These are phyloP conservation scores for Taphrina communis DNA, from an alignment of 1,139 yeast genomes.

Conservation along the genomic window DNA sequence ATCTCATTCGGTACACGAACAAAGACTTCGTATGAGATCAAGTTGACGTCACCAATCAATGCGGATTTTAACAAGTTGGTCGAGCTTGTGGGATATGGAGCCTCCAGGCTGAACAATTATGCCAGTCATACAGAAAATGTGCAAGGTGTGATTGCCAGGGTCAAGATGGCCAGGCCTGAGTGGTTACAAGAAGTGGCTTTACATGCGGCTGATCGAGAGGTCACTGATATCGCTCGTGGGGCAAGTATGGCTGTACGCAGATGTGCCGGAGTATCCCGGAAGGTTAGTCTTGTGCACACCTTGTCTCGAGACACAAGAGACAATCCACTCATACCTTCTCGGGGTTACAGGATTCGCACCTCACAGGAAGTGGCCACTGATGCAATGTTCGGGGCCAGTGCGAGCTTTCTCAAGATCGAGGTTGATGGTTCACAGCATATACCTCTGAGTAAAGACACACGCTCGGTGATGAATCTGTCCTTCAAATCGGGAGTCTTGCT, in stretches of 20 bases:
- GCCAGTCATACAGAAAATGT: slow-evolving; percentile 43
- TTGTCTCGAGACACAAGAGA: slow-evolving; percentile 51
- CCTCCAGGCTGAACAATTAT: slow-evolving; percentile 35
- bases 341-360: slow-evolving; percentile 62
- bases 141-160: slow-evolving; percentile 29
- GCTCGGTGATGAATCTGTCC: slow-evolving; percentile 46
- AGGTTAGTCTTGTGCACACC: slow-evolving; percentile 51
- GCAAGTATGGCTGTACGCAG: slow-evolving; percentile 51
- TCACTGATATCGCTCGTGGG: slow-evolving; percentile 55
- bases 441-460: slow-evolving; percentile 43
- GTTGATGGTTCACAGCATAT: slow-evolving; percentile 46
- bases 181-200: slow-evolving; percentile 60
- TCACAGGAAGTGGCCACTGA: slow-evolving; percentile 66
- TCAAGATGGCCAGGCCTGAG: slow-evolving; percentile 17
- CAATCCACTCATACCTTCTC: slow-evolving; percentile 51
- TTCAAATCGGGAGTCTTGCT: slow-evolving; percentile 49
- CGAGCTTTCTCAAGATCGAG: slow-evolving; percentile 51
- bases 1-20: slow-evolving; percentile 83
- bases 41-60: slow-evolving; percentile 61
- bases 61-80: slow-evolving; percentile 40
- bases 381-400: slow-evolving; percentile 49
- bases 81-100: slow-evolving; percentile 29
- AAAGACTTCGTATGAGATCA: slow-evolving; percentile 59
- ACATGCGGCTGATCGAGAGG: slow-evolving; percentile 69
- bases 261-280: slow-evolving; percentile 53